A percentile compares a stretch with the other conserved stretches of the same genome.
Conservation (phyloP, 257 asterid genomes). For the Rauvolfia tetraphylla region DNA sequence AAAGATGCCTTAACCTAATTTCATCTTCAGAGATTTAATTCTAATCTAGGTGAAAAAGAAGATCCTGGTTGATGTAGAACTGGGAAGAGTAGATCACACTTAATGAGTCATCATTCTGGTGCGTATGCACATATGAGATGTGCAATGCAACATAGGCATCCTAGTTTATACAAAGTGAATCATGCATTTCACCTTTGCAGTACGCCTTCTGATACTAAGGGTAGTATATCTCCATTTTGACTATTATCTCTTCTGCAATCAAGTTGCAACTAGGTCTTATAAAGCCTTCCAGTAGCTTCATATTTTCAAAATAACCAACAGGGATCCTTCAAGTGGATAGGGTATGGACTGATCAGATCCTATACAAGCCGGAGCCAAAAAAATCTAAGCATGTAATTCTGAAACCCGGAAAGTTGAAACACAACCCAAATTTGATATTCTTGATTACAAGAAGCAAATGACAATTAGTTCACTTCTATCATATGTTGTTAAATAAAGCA, state of each 20-base stretch:
- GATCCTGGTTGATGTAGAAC: neutral
- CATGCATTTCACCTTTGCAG: neutral
- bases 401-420: neutral
- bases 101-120: neutral
- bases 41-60: neutral
- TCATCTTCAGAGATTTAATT: neutral
- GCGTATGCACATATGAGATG: neutral
- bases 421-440: neutral
- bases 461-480: neutral
- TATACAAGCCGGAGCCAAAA: neutral
- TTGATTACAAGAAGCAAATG: neutral
- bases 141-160: neutral
- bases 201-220: no score
- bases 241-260: neutral
- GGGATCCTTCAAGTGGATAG: neutral
- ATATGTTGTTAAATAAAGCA: neutral
- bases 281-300: neutral
- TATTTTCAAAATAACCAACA: neutral
- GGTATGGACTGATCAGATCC: neutral
- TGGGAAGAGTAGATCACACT: neutral
- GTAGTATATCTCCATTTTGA: neutral
- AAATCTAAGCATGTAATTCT: neutral
- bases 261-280: no score
- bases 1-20: neutral
- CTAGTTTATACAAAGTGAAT: neutral